A percentile compares a stretch with the other conserved stretches of the same genome.
Conservation (phyloP, 192 early-diverging fungal genomes). For the Backusella tuberculispora region DNA sequence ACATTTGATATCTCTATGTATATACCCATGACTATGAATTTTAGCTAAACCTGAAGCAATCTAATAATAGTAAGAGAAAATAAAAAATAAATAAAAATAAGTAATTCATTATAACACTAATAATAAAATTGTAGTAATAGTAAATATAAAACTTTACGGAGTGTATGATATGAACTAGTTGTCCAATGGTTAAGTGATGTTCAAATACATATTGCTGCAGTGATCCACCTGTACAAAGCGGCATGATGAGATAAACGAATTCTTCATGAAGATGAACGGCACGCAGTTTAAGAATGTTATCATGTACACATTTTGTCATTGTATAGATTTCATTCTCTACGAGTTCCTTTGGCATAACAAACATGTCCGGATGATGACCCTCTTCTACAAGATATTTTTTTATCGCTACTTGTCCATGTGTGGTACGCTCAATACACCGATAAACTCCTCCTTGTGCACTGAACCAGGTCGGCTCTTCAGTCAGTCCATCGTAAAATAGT, state of each 20-base stretch:
- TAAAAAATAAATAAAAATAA: neutral
- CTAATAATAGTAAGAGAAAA: constrained; percentile 11
- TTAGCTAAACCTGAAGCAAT: constrained; percentile 42
- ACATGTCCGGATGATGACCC: constrained; percentile 34
- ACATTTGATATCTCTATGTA: constrained; percentile 49
- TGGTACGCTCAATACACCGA: constrained; percentile 31
- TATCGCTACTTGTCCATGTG: constrained; percentile 33
- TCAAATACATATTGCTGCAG: constrained; percentile 46
- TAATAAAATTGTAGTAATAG: neutral
- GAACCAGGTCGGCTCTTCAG: constrained; percentile 43
- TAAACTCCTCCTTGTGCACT: constrained; percentile 46
- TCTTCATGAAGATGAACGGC: constrained; percentile 40
- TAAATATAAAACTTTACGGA: constrained; percentile 32
- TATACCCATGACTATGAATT: constrained; percentile 43
- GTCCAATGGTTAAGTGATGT: constrained; percentile 37
- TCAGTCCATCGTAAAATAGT: constrained; percentile 38
- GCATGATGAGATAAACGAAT: constrained; percentile 43
- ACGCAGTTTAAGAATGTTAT: constrained; percentile 36
- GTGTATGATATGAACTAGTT: constrained; percentile 38
- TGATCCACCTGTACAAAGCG: constrained; percentile 42
- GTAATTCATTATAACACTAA: neutral
- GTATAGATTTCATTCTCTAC: constrained; percentile 47
- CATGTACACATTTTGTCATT: constrained; percentile 43
- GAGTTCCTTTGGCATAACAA: constrained; percentile 45
- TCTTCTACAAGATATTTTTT: constrained; percentile 46